Conservation (phyloP, 768 basidiomycete genomes). For the Suillus discolor region DNA sequence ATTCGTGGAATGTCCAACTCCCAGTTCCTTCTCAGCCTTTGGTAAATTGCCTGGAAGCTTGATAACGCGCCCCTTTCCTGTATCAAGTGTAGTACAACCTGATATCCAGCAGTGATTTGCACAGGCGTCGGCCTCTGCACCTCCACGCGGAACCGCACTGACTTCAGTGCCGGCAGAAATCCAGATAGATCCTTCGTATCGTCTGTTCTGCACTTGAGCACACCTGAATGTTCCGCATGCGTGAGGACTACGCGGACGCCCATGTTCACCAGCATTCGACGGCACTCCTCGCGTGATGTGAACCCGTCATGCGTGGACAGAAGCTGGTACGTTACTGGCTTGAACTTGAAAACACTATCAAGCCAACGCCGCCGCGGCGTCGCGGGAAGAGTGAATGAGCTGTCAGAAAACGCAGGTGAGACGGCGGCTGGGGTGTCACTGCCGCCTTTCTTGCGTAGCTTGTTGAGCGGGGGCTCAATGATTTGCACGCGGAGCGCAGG, state of each 20-base stretch:
- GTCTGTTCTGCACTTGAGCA: constrained; percentile 78
- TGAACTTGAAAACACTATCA: constrained; percentile 85
- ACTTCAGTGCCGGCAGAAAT: constrained; percentile 58
- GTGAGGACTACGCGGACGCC: constrained; percentile 70
- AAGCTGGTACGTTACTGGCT: constrained; percentile 60
- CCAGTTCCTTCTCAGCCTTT: constrained; percentile 70
- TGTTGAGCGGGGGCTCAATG: constrained; percentile 48
- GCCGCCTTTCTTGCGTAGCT: constrained; percentile 34
- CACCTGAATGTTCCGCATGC: constrained; percentile 60
- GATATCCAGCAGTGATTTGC: constrained; percentile 49
- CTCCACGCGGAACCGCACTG: constrained; percentile 84
- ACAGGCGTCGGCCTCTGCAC: constrained; percentile 47
- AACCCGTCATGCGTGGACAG: constrained; percentile 60
- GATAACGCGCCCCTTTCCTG: constrained; percentile 89
- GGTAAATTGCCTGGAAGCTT: constrained; percentile 76
- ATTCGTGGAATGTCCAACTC: constrained; percentile 49
- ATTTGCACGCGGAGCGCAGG: constrained; percentile 48
- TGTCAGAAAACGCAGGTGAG: constrained; percentile 49
- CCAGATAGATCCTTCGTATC: constrained; percentile 63
- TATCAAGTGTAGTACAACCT: constrained; percentile 65
- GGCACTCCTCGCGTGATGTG: constrained; percentile 74
- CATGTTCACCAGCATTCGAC: constrained; percentile 68
- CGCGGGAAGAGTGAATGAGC: constrained; percentile 45
- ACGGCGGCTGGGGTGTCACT: constrained; percentile 17
- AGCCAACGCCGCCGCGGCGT: constrained; percentile 75